phyloP scores from a whole-genome alignment of 257 asterid genomes.

The Solanum chmielewskii region DNA sequence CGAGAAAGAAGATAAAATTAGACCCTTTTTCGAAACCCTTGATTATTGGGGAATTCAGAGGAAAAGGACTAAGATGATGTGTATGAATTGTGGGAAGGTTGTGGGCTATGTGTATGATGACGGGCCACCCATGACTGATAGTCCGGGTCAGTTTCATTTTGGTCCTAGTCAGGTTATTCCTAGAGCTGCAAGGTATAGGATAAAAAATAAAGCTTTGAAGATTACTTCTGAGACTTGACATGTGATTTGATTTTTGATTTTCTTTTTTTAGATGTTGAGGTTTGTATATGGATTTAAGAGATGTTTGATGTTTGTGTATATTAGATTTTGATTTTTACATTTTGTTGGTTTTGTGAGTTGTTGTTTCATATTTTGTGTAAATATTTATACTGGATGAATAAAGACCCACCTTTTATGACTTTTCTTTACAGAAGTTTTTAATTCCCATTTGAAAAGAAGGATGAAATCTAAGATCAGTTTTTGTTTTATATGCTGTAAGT shows the following conservation, averaged over 20 bases:
- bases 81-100: conserved; percentile 55
- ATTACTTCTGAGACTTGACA: conserved; percentile 40
- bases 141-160: conserved; percentile 71
- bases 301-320: neutral
- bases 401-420: neutral
- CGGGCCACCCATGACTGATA: conserved; percentile 65
- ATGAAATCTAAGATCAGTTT: neutral
- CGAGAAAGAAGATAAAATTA: conserved; percentile 61
- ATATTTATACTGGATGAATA: neutral
- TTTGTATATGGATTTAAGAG: neutral
- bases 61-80: conserved; percentile 64
- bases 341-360: neutral
- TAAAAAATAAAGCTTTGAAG: conserved; percentile 54
- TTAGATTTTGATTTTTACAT: neutral
- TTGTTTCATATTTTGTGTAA: neutral
- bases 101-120: conserved; percentile 81
- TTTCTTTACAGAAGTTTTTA: neutral
- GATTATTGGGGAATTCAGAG: conserved; percentile 93
- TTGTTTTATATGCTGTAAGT: neutral
- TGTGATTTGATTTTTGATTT: neutral
- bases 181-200: conserved; percentile 78
- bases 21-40: conserved; percentile 73
- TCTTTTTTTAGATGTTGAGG: neutral
- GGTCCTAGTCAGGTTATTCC: conserved; percentile 92
- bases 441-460: neutral